These are phyloP conservation scores for Hortaea werneckii DNA, from an alignment of 2,329 filamentous ascomycete genomes.

Conservation along the genomic window DNA sequence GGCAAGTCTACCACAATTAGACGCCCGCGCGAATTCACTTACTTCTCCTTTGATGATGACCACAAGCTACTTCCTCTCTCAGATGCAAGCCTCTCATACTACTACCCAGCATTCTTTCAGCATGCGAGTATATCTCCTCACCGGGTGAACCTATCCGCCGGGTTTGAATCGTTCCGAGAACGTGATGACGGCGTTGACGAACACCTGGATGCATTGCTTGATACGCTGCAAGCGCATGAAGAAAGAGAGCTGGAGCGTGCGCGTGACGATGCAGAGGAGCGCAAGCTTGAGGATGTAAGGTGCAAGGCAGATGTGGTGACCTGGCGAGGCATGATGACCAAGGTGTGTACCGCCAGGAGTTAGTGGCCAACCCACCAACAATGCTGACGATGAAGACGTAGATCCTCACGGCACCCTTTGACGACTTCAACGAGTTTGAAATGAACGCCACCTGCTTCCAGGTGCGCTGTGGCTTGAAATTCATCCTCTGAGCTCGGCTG, in stretches of 20 bases:
- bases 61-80: conserved; percentile 62
- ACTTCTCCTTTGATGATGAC: conserved; percentile 84
- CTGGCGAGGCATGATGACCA: conserved; percentile 98
- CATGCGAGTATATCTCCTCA: conserved; percentile 11
- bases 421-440: conserved; percentile 78
- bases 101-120: conserved; percentile 55
- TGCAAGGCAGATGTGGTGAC: conserved; percentile 69
- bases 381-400: conserved; percentile 28
- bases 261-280: conserved; percentile 1
- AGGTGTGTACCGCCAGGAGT: conserved; percentile 44
- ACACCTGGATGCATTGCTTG: conserved; percentile 75
- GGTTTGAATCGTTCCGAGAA: conserved; percentile 65
- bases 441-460: conserved; percentile 93
- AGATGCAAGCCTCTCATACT: conserved; percentile 74
- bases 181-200: conserved; percentile 75
- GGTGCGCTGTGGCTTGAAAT: conserved; percentile 40
- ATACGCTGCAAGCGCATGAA: conserved; percentile 65
- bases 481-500: background rate
- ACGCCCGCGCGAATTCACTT: conserved; percentile 76
- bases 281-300: conserved; percentile 5
- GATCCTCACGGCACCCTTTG: conserved; percentile 80
- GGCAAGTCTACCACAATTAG: conserved; percentile 61
- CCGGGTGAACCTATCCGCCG: conserved; percentile 60
- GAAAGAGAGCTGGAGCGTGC: conserved; percentile 46
- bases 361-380: no score